Conservation (phyloP, 208 protist species). For the Crithidia thermophila region DNA sequence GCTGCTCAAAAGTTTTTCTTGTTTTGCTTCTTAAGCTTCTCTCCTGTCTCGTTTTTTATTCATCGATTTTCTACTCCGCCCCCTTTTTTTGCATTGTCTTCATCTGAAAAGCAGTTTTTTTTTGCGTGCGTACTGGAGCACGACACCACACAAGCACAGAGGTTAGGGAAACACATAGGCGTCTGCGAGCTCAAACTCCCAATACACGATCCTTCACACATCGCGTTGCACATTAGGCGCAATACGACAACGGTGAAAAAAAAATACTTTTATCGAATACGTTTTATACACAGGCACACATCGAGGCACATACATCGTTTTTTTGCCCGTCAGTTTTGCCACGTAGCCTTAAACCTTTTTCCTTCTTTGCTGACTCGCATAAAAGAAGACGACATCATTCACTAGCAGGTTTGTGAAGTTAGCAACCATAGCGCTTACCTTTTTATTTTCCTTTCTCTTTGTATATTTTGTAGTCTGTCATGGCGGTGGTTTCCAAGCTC, state of each 20-base stretch:
- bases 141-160: no score
- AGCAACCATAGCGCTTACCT: neutral
- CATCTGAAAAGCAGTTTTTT: no score
- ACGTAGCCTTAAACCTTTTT: neutral
- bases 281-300: neutral
- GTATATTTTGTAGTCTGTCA: neutral
- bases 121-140: no score
- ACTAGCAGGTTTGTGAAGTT: no score
- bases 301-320: neutral
- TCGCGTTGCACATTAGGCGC: no score
- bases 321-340: neutral
- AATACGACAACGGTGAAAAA: no score
- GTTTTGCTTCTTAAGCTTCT: neutral
- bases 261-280: no score
- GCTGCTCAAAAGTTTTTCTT: neutral
- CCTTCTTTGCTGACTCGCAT: no score
- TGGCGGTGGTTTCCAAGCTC: constrained; percentile 37
- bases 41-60: neutral
- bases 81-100: neutral
- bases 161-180: no score
- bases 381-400: no score
- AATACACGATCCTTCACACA: no score
- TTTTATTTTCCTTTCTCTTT: neutral
- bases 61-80: neutral
- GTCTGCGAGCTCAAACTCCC: no score